Percentiles rank a stretch among this genome's conserved stretches.
These are phyloP conservation scores for Diatrype stigma DNA, from an alignment of 2,329 filamentous ascomycete species.

Conservation along the genomic window DNA sequence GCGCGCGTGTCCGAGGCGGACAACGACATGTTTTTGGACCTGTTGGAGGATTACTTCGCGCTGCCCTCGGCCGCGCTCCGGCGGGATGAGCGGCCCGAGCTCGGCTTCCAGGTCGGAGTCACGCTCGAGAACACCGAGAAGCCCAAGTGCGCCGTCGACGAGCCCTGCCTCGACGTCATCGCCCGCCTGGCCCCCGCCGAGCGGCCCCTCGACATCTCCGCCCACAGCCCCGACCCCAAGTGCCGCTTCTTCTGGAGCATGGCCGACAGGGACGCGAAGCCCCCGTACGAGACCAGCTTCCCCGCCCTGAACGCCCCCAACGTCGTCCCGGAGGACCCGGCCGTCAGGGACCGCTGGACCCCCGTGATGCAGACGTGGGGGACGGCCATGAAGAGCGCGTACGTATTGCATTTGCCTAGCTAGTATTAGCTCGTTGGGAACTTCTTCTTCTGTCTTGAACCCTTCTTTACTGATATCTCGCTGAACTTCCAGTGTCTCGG, in stretches of 20 bases:
- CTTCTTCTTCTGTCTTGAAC: not conserved
- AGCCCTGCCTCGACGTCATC: conserved; percentile 56
- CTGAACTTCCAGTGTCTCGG: conserved; percentile 39
- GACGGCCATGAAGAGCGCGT: conserved; percentile 57
- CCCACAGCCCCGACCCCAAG: conserved; percentile 55
- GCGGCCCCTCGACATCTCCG: conserved; percentile 54
- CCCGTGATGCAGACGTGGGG: conserved; percentile 56
- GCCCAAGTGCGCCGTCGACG: conserved; percentile 60
- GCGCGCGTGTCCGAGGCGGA: conserved; percentile 52
- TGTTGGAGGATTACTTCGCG: conserved; percentile 62
- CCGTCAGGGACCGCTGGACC: conserved; percentile 48
- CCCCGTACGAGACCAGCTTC: conserved; percentile 48
- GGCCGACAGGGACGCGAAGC: conserved; percentile 45
- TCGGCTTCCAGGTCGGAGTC: conserved; percentile 58
- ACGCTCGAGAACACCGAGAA: conserved; percentile 61
- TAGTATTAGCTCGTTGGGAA: not conserved
- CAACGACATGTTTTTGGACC: conserved; percentile 55
- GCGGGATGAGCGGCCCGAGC: conserved; percentile 51
- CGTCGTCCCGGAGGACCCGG: conserved; percentile 45
- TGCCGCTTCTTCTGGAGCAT: conserved; percentile 62
- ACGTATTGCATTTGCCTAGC: conserved; percentile 20
- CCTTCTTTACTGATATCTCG: not conserved
- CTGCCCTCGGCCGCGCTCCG: conserved; percentile 45
- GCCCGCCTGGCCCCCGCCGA: conserved; percentile 48
- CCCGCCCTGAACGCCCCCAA: conserved; percentile 53